These are phyloP conservation scores for Acanthamoeba polyphaga DNA, from an alignment of 208 protist species.

Conservation along the genomic window DNA sequence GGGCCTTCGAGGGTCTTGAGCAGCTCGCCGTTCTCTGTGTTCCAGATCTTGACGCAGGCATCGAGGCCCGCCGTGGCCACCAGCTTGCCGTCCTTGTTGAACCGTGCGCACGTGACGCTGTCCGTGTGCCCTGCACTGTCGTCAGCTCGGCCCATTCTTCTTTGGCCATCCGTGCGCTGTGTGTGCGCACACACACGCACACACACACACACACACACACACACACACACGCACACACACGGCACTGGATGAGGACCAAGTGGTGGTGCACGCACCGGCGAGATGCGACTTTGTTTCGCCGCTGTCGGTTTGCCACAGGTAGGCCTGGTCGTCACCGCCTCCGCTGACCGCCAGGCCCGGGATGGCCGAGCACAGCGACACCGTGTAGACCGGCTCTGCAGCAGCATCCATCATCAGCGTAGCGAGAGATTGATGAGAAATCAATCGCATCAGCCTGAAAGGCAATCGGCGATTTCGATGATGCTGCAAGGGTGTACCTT, in stretches of 20 bases:
- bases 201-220: neutral
- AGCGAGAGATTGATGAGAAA: conserved; percentile 14
- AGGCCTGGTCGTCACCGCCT: conserved; percentile 88
- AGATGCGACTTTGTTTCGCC: neutral
- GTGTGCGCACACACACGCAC: too few species aligned
- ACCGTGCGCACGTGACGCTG: conserved; percentile 83
- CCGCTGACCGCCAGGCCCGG: conserved; percentile 78
- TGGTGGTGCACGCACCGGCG: neutral
- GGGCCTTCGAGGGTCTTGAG: conserved; percentile 90
- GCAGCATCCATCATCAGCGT: conserved; percentile 8
- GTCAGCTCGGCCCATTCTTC: too few species aligned
- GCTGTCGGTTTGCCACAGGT: conserved; percentile 82
- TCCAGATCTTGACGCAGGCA: conserved; percentile 90
- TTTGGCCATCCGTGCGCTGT: too few species aligned
- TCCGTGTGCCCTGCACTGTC: conserved; percentile 85
- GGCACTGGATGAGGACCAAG: neutral
- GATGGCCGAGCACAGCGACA: conserved; percentile 49
- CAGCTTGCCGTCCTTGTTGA: conserved; percentile 87
- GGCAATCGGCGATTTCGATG: neutral
- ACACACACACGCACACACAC: neutral
- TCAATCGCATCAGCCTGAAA: neutral
- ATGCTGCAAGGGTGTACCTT: neutral
- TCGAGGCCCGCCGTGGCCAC: conserved; percentile 90
- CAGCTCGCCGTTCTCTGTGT: conserved; percentile 84
- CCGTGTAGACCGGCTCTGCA: conserved; percentile 85